phyloP scores from a whole-genome alignment of 208 protist species.

The Trypanosoma lewisi region DNA sequence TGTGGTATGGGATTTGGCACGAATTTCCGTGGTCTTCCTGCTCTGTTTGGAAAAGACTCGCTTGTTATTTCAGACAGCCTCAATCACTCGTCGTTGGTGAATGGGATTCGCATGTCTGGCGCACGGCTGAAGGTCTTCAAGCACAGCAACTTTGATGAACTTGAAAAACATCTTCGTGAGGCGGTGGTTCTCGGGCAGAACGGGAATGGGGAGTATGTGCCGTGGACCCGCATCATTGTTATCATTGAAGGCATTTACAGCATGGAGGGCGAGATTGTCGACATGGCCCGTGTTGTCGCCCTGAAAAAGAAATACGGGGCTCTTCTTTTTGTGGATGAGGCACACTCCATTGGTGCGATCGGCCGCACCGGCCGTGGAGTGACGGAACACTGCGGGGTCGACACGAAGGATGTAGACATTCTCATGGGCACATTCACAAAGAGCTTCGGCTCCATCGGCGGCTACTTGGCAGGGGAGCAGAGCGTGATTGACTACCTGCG shows the following conservation, averaged over 20 bases:
- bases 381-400: slow-evolving; percentile 89
- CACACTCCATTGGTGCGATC: slow-evolving; percentile 98
- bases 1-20: slow-evolving; percentile 94
- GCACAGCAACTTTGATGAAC: slow-evolving; percentile 92
- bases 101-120: slow-evolving; percentile 90
- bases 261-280: slow-evolving; percentile 97
- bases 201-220: slow-evolving; percentile 67
- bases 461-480: slow-evolving; percentile 93
- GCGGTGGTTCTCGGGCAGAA: slow-evolving; percentile 89
- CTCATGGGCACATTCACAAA: slow-evolving; percentile 97
- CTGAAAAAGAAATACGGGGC: slow-evolving; percentile 96
- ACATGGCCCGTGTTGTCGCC: slow-evolving; percentile 93
- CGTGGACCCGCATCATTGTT: slow-evolving; percentile 89
- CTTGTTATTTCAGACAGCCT: slow-evolving; percentile 93
- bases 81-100: slow-evolving; percentile 98
- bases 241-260: slow-evolving; percentile 98
- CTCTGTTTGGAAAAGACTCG: slow-evolving; percentile 94
- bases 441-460: slow-evolving; percentile 95
- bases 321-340: slow-evolving; percentile 97
- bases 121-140: slow-evolving; percentile 91
- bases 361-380: slow-evolving; percentile 93
- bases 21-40: slow-evolving; percentile 84
- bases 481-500: slow-evolving; percentile 73
- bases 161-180: slow-evolving; percentile 90
- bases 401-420: slow-evolving; percentile 90